Conservation (phyloP, 805 yeast genomes). For the Kuraishia borneana region DNA sequence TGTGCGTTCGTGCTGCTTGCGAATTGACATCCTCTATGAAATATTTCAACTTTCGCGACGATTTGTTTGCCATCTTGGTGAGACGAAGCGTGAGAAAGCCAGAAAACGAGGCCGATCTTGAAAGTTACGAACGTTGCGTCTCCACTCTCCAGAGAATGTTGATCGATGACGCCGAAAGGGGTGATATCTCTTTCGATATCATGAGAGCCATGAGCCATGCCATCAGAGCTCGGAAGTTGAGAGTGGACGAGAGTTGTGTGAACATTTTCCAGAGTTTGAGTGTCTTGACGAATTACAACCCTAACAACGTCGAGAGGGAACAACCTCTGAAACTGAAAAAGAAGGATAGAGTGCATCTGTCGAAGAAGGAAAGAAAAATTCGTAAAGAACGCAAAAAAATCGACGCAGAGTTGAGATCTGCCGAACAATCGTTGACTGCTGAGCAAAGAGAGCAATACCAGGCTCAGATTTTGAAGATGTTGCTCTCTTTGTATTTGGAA, state of each 20-base stretch:
- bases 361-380: constrained; percentile 82
- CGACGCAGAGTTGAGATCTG: constrained; percentile 79
- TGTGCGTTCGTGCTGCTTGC: constrained; percentile 70
- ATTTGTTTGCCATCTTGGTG: constrained; percentile 54
- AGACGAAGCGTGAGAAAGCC: constrained; percentile 60
- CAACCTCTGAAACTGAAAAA: constrained; percentile 49
- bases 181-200: constrained; percentile 69
- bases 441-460: constrained; percentile 83
- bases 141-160: constrained; percentile 60
- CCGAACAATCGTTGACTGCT: constrained; percentile 78
- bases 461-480: constrained; percentile 66
- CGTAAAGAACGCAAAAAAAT: constrained; percentile 80
- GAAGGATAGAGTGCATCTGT: constrained; percentile 81
- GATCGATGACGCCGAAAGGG: constrained; percentile 65
- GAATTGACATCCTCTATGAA: constrained; percentile 60
- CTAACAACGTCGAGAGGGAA: constrained; percentile 37
- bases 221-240: constrained; percentile 59
- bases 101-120: constrained; percentile 22
- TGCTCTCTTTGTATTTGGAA: constrained; percentile 67
- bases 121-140: constrained; percentile 46
- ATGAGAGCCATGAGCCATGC: constrained; percentile 59
- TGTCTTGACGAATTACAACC: constrained; percentile 62
- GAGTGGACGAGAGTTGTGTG: constrained; percentile 75
- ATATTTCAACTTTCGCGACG: constrained; percentile 75
- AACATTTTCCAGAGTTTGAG: constrained; percentile 61